Evolutionary conservation across 129 eudicot species (phyloP).

Genomic region (Chrysanthemum seticuspe): DNA sequence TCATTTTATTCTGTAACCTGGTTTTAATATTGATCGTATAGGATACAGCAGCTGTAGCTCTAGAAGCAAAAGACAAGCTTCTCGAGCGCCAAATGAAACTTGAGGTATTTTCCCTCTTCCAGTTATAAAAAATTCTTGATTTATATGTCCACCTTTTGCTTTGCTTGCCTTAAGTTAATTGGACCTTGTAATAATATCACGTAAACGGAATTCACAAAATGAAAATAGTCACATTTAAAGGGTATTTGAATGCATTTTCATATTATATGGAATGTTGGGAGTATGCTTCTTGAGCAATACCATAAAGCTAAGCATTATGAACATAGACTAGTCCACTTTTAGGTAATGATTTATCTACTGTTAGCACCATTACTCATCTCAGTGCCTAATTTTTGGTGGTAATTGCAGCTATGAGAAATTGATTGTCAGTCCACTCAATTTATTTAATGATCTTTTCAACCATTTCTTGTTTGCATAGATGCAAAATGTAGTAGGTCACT

Average conservation of each 20-base stretch:
- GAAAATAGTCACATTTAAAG: neutral
- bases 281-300: slow-evolving; percentile 19
- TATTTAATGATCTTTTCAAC: neutral
- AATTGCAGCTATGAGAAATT: slow-evolving; percentile 8
- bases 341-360: slow-evolving; percentile 26
- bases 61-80: slow-evolving; percentile 88
- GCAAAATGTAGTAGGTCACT: neutral
- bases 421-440: slow-evolving; percentile 18
- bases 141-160: neutral
- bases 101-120: slow-evolving; percentile 51
- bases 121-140: neutral
- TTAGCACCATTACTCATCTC: slow-evolving; percentile 25
- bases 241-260: slow-evolving; percentile 1
- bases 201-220: slow-evolving; percentile 6
- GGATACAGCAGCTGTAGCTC: slow-evolving; percentile 73
- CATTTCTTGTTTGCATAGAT: neutral
- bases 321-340: slow-evolving; percentile 29
- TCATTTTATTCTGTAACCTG: slow-evolving; percentile 10
- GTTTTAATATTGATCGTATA: slow-evolving; percentile 29
- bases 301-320: slow-evolving; percentile 15
- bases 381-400: slow-evolving; percentile 15
- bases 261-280: slow-evolving; percentile 9
- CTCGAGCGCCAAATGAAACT: slow-evolving; percentile 90
- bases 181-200: neutral
- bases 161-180: neutral